Evolutionary conservation across 495 filamentous ascomycete species (phyloP).

Genomic region (Xylaria longipes): DNA sequence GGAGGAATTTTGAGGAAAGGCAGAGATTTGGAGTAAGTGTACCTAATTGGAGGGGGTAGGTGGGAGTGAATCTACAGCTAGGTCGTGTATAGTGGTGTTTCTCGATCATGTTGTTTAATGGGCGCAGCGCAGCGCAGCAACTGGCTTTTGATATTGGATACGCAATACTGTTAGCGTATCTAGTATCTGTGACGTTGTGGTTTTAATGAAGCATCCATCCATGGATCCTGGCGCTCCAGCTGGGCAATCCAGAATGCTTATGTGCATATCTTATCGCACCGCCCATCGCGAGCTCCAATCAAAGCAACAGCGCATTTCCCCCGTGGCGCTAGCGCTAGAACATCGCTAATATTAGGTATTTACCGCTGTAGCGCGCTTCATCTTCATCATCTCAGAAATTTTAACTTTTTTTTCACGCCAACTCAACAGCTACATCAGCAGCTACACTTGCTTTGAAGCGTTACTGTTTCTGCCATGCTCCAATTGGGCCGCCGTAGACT

Average conservation of each 20-base stretch:
- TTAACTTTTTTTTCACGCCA: not conserved
- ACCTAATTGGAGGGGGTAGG: constrained; percentile 26
- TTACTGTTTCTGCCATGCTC: constrained; percentile 40
- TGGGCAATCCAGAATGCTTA: not conserved
- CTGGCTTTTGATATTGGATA: not conserved
- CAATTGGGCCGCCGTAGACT: constrained; percentile 35
- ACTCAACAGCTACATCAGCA: not conserved
- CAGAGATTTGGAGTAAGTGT: constrained; percentile 26
- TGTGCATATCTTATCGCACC: constrained; percentile 15
- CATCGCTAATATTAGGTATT: not conserved
- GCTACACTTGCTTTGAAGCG: constrained; percentile 6
- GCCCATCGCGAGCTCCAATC: not conserved
- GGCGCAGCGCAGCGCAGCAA: no score
- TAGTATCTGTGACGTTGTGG: not conserved
- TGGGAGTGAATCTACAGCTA: not conserved
- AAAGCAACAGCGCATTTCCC: constrained; percentile 14
- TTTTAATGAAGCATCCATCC: not conserved
- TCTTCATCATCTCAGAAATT: not conserved
- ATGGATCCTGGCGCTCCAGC: not conserved
- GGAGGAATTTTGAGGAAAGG: constrained; percentile 16
- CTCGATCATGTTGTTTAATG: not conserved
- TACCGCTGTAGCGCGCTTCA: not conserved
- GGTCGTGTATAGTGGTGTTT: not conserved
- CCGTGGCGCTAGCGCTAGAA: not conserved
- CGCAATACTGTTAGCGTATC: not conserved